Conservation (phyloP, 352 stramenopile species). For the Pythium phragmitis region DNA sequence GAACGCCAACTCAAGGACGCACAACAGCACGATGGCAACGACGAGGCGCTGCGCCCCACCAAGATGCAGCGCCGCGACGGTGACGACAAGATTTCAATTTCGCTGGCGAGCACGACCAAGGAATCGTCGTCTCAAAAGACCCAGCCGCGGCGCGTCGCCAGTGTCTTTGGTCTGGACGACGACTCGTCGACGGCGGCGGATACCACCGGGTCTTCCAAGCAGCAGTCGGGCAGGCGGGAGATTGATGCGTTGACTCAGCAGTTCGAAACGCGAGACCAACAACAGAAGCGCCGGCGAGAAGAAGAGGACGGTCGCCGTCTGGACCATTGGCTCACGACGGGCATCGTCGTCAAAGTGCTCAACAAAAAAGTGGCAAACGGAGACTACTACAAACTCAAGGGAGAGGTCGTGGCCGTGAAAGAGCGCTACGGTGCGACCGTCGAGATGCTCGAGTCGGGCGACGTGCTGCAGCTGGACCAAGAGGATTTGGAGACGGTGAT, state of each 20-base stretch:
- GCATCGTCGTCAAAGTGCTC: slow-evolving; percentile 94
- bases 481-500: slow-evolving; percentile 91
- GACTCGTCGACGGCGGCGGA: background rate
- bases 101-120: slow-evolving; percentile 27
- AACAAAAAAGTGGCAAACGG: slow-evolving; percentile 91
- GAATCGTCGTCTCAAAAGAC: slow-evolving; percentile 7
- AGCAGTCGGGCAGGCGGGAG: background rate
- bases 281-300: slow-evolving; percentile 41
- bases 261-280: slow-evolving; percentile 19
- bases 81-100: slow-evolving; percentile 39
- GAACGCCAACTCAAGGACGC: slow-evolving; percentile 75
- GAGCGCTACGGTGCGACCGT: slow-evolving; percentile 83
- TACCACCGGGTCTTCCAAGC: background rate
- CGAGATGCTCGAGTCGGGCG: slow-evolving; percentile 78
- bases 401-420: slow-evolving; percentile 68
- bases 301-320: slow-evolving; percentile 45
- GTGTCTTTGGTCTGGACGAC: slow-evolving; percentile 10
- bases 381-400: slow-evolving; percentile 90
- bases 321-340: slow-evolving; percentile 90
- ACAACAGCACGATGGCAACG: slow-evolving; percentile 21
- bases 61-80: slow-evolving; percentile 53
- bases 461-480: slow-evolving; percentile 82
- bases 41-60: slow-evolving; percentile 41
- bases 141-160: slow-evolving; percentile 2
- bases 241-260: slow-evolving; percentile 26